Conservation (phyloP, 768 basidiomycete genomes). For the Leucogyrophana mollusca region DNA sequence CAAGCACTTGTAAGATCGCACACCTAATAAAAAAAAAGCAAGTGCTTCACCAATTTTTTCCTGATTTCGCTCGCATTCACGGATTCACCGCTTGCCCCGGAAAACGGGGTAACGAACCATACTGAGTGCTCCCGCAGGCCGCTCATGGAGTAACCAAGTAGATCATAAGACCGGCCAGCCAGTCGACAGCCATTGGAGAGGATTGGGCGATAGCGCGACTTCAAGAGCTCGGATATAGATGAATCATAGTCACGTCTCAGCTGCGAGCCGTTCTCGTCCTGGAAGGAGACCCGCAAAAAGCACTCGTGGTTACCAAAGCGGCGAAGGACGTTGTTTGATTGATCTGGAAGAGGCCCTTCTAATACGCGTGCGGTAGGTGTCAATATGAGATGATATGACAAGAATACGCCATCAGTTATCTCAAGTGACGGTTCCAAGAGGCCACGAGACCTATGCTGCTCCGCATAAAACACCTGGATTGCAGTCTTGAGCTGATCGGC, state of each 20-base stretch:
- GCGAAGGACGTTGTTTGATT: conserved; percentile 36
- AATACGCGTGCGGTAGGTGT: conserved; percentile 39
- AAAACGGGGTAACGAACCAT: conserved; percentile 48
- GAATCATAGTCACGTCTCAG: conserved; percentile 31
- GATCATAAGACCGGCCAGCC: conserved; percentile 43
- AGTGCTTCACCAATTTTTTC: conserved; percentile 29
- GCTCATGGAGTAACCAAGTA: conserved; percentile 54
- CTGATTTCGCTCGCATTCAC: conserved; percentile 29
- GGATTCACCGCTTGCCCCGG: conserved; percentile 15
- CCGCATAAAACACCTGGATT: conserved; percentile 14
- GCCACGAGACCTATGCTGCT: conserved; percentile 23
- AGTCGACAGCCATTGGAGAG: conserved; percentile 34
- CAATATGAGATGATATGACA: conserved; percentile 36
- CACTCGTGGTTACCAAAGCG: conserved; percentile 37
- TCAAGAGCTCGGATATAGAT: conserved; percentile 32
- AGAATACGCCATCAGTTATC: conserved; percentile 16
- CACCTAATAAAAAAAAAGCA: neutral
- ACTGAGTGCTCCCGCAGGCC: conserved; percentile 49
- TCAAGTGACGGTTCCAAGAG: conserved; percentile 19
- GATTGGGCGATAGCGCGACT: conserved; percentile 30
- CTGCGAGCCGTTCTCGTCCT: conserved; percentile 43
- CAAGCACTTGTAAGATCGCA: neutral
- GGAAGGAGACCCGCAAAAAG: conserved; percentile 48
- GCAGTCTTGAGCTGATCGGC: conserved; percentile 17
- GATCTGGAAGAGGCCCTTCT: conserved; percentile 39